These are phyloP conservation scores for Neoarthrinium moseri DNA, from an alignment of 2,329 filamentous ascomycete genomes.

Conservation along the genomic window DNA sequence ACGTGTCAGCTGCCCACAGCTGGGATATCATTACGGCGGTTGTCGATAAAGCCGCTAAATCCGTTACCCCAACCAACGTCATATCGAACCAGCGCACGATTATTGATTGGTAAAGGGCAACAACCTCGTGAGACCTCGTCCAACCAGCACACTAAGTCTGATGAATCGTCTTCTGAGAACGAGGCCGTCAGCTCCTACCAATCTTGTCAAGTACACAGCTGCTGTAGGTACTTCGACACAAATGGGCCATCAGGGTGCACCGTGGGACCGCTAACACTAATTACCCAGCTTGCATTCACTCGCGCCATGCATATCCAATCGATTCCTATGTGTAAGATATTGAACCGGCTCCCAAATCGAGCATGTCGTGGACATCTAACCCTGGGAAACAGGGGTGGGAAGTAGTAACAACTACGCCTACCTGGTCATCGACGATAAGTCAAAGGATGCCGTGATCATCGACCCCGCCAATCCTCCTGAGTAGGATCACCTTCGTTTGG, in stretches of 20 bases:
- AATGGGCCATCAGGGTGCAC: conserved; percentile 16
- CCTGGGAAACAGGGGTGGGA: conserved; percentile 62
- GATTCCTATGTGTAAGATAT: conserved; percentile 79
- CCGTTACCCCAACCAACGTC: too few species aligned
- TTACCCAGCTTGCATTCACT: conserved; percentile 28
- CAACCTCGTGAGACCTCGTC: background rate
- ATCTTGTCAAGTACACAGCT: conserved; percentile 25
- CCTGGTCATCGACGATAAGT: conserved; percentile 74
- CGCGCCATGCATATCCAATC: conserved; percentile 81
- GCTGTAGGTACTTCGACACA: conserved; percentile 23
- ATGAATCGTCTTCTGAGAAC: conserved; percentile 43
- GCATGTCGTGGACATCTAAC: background rate
- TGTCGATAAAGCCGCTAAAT: too few species aligned
- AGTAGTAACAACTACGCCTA: conserved; percentile 83
- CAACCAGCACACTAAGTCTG: too few species aligned
- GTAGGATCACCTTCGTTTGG: conserved; percentile 46
- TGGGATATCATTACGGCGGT: too few species aligned
- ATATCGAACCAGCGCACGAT: too few species aligned
- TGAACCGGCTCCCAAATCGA: background rate
- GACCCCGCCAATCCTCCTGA: conserved; percentile 78
- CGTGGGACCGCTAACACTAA: conserved; percentile 13
- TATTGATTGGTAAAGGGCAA: too few species aligned
- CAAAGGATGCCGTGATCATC: conserved; percentile 74
- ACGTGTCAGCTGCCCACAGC: too few species aligned
- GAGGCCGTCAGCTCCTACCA: conserved; percentile 31